Base-by-base conservation (phyloP, 1,284 basidiomycete genomes). In the Wallemia hederae region DNA sequence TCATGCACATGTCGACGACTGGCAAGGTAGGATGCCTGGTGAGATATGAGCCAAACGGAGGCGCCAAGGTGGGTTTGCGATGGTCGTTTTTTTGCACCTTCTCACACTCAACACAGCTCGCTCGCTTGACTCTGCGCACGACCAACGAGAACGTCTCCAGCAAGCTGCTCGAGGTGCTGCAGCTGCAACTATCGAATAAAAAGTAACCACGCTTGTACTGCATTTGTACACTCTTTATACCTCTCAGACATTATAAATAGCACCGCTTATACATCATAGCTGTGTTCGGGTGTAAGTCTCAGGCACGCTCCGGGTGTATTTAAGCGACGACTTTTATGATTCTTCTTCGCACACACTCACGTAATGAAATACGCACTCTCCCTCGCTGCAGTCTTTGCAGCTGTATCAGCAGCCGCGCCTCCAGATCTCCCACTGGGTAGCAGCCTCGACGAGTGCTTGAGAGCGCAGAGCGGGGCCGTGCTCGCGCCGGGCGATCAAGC, bases 11-110 rank as follows among this genome's bases (percentile, higher is more conserved):
- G 73, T 80, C 82, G 5, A 69, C 74, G 1, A 80, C 81, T 5
- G 92, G 92, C 24, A 97, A 97, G 72, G 87, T 98, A 29, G 94
- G 92, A 1, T 96, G 92, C 68, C 72, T 99, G 65, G 73, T 96
- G 65, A 78, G 94, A 61, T 70, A 96, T 58, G 94, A 99, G 71
- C 94, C 94, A 0, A 98, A 97, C 72, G 78, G 79, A 61, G 87
- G 91, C 63, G 91, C 90, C 19, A 92, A 92, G 77, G 87, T 86
- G 68, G 62, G 76, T 65, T 25, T 15, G 29, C 9, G 11, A 29
- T 49, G n/a, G 2, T 33, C 22, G 60, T 60, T 59, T 24, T 31
- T 29, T 61, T 56, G 27, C 39, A 58, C 58, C 60, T 27, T 59
- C 39, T 61, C 11, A 34, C 24, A 5, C 60, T 28, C 65, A 62